Evolutionary conservation across 2,329 filamentous ascomycete species (phyloP), one percentile per base, ranked within the genome.

Genomic region (Fusarium sp.): DNA sequence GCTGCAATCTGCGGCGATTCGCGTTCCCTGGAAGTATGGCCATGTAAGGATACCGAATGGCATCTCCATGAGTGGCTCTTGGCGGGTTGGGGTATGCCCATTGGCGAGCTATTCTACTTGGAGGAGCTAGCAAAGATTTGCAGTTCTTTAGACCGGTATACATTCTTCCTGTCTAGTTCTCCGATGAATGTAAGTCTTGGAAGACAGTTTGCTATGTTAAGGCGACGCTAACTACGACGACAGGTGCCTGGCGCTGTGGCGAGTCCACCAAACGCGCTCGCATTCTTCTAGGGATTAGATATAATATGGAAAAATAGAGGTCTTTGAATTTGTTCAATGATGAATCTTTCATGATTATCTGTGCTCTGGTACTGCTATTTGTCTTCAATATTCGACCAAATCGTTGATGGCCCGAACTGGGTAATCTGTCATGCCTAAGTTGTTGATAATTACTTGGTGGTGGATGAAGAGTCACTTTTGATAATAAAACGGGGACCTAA

Each of bases 41-140:
- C 82, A 0, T 75, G 71, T 15, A 69, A 67, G 3, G 58, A 75
- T 3, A 16, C 16, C 2, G 65, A 73, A 2, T 76, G 65, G 68
- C 66, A 70, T 39, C 31, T 78, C 59, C 62, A 85, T 65, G 83
- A 85, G 56, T 83, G 83, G 69, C 75, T 85, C 2, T 75, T 85
- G n/a, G 81, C 82, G 1, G 83, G 82, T 6, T 86, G 84, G 83
- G 85, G 84, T 0, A 76, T 85, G 72, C 83, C 80, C 0, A 78
- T 82, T 46, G 75, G 77, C 55, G 80, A 83, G 44, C 59, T 78
- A 7, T 78, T 78, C 18, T 74, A 80, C 27, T 65, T 79, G 13
- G 77, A 79, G 51, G 73, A 72, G 16, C 59, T 80, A 46, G 73
- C 75, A 18, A 73, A 83, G 79, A 84, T 78, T 1, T 90, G 89